These are phyloP conservation scores for Calocera cornea DNA, from an alignment of 768 basidiomycete genomes.

Conservation along the genomic window DNA sequence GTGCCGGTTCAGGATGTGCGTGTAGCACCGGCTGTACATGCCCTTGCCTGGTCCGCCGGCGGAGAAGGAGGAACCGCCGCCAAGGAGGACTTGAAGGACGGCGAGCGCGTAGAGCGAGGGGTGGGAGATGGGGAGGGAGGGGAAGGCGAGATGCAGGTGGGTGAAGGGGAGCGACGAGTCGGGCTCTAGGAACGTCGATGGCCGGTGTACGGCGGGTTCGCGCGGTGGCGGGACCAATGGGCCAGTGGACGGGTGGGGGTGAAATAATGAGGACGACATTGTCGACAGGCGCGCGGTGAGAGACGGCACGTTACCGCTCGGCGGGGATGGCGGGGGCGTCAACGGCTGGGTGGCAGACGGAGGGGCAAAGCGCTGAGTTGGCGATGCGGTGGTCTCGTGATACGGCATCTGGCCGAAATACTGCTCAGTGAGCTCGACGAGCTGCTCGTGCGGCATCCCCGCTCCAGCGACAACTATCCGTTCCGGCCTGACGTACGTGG, in stretches of 20 bases:
- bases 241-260: constrained; percentile 10
- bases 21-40: constrained; percentile 96
- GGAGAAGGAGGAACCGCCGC: constrained; percentile 93
- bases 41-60: constrained; percentile 97
- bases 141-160: constrained; percentile 85
- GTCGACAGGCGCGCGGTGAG: constrained; percentile 29
- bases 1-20: constrained; percentile 88
- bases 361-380: constrained; percentile 22
- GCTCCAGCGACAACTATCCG: constrained; percentile 91
- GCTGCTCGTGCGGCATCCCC: constrained; percentile 77
- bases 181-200: constrained; percentile 28
- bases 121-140: constrained; percentile 81
- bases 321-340: constrained; percentile 7
- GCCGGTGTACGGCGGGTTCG: constrained; percentile 61
- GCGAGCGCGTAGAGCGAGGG: constrained; percentile 87
- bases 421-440: constrained; percentile 74
- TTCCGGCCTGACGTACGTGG: constrained; percentile 83
- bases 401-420: constrained; percentile 52
- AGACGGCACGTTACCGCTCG: constrained; percentile 22
- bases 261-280: constrained; percentile 14
- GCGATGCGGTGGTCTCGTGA: constrained; percentile 9
- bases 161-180: constrained; percentile 53
- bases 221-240: constrained; percentile 46
- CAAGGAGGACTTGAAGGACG: constrained; percentile 86
- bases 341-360: constrained; percentile 20